Percentiles rank a stretch among this genome's conserved stretches.
Evolutionary conservation across 768 basidiomycete species (phyloP).

Genomic region (Lactarius hengduanensis): DNA sequence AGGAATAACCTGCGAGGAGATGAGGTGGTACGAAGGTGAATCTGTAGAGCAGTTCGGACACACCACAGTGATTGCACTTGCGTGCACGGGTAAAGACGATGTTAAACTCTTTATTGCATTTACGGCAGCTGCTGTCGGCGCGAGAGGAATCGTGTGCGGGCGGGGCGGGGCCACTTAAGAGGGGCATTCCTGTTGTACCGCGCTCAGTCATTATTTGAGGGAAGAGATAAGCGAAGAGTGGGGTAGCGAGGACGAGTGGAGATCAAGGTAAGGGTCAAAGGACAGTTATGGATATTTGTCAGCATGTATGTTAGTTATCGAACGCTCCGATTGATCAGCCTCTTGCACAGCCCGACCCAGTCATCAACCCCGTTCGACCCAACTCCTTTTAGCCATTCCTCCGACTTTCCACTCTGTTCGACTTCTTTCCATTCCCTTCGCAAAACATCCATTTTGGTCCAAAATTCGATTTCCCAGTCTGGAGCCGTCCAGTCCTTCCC

Average conservation of each 20-base stretch:
- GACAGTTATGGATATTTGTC: neutral
- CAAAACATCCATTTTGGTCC: conserved; percentile 46
- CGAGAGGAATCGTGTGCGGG: conserved; percentile 39
- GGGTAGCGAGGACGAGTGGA: neutral
- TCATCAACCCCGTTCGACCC: conserved; percentile 55
- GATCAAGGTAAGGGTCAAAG: neutral
- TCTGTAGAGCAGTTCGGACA: conserved; percentile 30
- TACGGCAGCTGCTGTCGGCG: conserved; percentile 51
- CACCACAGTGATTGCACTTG: conserved; percentile 76
- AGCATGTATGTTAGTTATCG: conserved; percentile 22
- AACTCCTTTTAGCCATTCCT: conserved; percentile 60
- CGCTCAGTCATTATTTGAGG: conserved; percentile 12
- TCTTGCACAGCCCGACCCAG: conserved; percentile 55
- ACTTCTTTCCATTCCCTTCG: conserved; percentile 58
- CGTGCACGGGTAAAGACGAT: conserved; percentile 61
- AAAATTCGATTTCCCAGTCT: conserved; percentile 61
- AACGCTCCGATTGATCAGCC: conserved; percentile 36
- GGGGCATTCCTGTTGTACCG: conserved; percentile 50
- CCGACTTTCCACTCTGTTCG: conserved; percentile 55
- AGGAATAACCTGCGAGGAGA: conserved; percentile 54
- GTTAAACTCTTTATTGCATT: conserved; percentile 73
- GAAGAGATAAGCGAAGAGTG: conserved; percentile 1
- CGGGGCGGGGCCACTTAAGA: conserved; percentile 64
- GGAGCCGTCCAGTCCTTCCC: conserved; percentile 40
- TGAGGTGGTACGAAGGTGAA: conserved; percentile 15